Conservation (phyloP, 306 rosid genomes). For the Senna tora region DNA sequence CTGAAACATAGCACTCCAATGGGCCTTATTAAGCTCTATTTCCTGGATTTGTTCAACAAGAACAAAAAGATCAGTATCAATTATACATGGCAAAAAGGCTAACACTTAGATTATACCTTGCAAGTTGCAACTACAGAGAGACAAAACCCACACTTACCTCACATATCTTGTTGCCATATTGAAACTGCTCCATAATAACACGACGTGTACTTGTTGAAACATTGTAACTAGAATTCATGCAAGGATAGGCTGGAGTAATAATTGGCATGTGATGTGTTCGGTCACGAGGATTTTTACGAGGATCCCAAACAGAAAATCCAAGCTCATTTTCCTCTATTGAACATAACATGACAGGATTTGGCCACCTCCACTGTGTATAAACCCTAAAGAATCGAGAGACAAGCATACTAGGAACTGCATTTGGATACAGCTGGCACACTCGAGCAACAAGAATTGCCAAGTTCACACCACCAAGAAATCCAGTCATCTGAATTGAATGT, state of each 20-base stretch:
- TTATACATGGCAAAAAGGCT: neutral
- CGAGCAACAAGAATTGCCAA: slow-evolving; percentile 97
- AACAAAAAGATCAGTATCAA: slow-evolving; percentile 19
- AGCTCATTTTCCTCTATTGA: slow-evolving; percentile 85
- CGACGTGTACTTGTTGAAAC: slow-evolving; percentile 90
- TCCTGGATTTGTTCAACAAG: slow-evolving; percentile 55
- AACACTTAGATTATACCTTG: neutral
- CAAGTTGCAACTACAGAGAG: neutral
- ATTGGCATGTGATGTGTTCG: slow-evolving; percentile 92
- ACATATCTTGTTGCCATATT: slow-evolving; percentile 71
- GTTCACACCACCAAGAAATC: slow-evolving; percentile 97
- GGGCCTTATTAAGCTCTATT: slow-evolving; percentile 66
- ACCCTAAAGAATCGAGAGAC: slow-evolving; percentile 93
- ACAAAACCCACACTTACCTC: slow-evolving; percentile 53
- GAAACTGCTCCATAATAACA: slow-evolving; percentile 91
- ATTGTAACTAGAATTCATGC: slow-evolving; percentile 97
- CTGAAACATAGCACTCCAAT: slow-evolving; percentile 81
- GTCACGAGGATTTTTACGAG: slow-evolving; percentile 86
- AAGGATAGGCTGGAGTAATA: slow-evolving; percentile 94
- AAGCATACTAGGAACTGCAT: slow-evolving; percentile 95
- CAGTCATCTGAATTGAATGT: slow-evolving; percentile 70
- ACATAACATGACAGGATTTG: slow-evolving; percentile 92
- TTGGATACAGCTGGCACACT: slow-evolving; percentile 90
- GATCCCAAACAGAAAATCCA: slow-evolving; percentile 90
- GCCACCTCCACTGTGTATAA: slow-evolving; percentile 98